Conservation (phyloP, 257 asterid genomes). For the Fraxinus cuspidata region DNA sequence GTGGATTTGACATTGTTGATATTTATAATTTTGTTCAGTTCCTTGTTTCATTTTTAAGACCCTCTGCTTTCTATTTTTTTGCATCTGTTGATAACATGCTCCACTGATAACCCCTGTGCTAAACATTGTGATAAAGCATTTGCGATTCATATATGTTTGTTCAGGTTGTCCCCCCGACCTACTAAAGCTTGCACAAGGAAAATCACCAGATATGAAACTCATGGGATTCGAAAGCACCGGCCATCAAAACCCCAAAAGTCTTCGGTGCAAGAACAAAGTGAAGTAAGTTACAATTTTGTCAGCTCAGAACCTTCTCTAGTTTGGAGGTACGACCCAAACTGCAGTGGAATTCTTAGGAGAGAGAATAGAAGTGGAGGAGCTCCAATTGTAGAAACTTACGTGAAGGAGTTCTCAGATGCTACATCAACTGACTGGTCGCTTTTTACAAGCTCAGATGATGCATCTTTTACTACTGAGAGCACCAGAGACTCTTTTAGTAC, state of each 20-base stretch:
- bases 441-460: slow-evolving; percentile 79
- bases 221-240: slow-evolving; percentile 31
- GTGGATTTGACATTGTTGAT: background rate
- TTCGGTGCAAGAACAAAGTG: slow-evolving; percentile 36
- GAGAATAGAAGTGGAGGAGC: slow-evolving; percentile 33
- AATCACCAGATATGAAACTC: slow-evolving; percentile 33
- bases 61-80: background rate
- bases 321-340: slow-evolving; percentile 23
- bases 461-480: slow-evolving; percentile 84
- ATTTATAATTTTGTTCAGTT: too few species aligned
- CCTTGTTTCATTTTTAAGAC: too few species aligned
- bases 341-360: slow-evolving; percentile 32
- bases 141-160: background rate
- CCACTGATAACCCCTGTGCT: background rate
- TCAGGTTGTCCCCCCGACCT: slow-evolving; percentile 71
- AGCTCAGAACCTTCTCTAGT: slow-evolving; percentile 28
- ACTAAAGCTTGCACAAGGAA: slow-evolving; percentile 34
- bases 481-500: slow-evolving; percentile 83
- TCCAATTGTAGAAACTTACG: slow-evolving; percentile 29
- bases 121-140: background rate
- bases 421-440: slow-evolving; percentile 70
- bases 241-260: slow-evolving; percentile 41
- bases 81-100: background rate
- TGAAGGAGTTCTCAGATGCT: slow-evolving; percentile 53
- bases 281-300: slow-evolving; percentile 15